Conservation (phyloP, 176 grass and related monocot genomes). For the Zizania latifolia region DNA sequence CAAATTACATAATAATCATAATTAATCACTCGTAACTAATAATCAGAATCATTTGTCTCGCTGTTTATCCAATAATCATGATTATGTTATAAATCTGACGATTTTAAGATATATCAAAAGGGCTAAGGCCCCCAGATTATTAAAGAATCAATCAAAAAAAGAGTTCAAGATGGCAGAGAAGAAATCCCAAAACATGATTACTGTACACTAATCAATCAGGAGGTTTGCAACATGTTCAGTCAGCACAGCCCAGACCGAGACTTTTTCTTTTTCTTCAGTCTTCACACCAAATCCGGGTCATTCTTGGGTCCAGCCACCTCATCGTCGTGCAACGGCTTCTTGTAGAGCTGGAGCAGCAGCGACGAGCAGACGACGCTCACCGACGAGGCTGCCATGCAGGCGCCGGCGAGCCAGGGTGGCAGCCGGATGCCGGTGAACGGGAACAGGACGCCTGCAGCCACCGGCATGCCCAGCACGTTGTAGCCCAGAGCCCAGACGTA, state of each 20-base stretch:
- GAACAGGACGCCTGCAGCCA: conserved; percentile 72
- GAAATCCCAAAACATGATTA: background rate
- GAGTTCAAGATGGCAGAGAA: background rate
- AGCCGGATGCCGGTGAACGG: conserved; percentile 70
- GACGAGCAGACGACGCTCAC: conserved; percentile 93
- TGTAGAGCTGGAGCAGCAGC: conserved; percentile 81
- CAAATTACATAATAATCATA: too few relatives aligned
- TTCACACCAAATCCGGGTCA: conserved; percentile 35
- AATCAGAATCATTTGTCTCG: too few relatives aligned
- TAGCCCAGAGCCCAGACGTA: conserved; percentile 94
- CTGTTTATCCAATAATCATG: too few relatives aligned
- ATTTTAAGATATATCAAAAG: too few relatives aligned
- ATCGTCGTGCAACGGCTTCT: conserved; percentile 56
- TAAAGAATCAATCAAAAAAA: background rate
- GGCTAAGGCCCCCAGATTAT: conserved; percentile 27
- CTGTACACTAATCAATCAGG: conserved; percentile 34
- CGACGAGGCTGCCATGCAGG: conserved; percentile 88
- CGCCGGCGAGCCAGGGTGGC: conserved; percentile 83
- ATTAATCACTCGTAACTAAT: too few relatives aligned
- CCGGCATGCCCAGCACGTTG: conserved; percentile 70
- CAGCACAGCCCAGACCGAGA: background rate
- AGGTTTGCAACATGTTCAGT: conserved; percentile 4
- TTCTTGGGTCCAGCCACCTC: conserved; percentile 5
- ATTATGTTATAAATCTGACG: too few relatives aligned
- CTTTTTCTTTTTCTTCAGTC: background rate